Conservation (phyloP, 2,329 filamentous ascomycete genomes). For the Fusarium sp. region DNA sequence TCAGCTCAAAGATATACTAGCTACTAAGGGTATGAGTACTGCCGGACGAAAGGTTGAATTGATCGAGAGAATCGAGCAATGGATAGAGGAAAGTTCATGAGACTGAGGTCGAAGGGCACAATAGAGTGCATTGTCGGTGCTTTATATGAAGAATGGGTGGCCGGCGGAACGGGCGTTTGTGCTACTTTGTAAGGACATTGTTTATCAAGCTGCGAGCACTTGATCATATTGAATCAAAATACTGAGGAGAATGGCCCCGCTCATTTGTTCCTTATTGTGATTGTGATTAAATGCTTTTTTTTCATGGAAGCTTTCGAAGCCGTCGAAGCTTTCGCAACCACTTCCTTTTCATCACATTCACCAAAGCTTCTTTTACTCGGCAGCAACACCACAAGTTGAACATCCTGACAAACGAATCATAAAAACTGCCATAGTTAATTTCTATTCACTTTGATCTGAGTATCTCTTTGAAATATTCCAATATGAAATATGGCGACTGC, state of each 20-base stretch:
- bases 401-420: neutral
- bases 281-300: neutral
- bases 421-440: neutral
- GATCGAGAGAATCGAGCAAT: constrained; percentile 65
- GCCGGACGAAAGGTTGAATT: constrained; percentile 64
- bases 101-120: neutral
- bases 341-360: neutral
- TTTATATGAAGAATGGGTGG: neutral
- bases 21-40: constrained; percentile 58
- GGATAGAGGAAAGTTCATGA: constrained; percentile 59
- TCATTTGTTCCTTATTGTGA: neutral
- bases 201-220: neutral
- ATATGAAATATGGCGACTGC: neutral
- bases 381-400: neutral
- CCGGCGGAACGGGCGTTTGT: constrained; percentile 12
- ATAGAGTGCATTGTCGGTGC: neutral
- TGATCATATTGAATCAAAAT: neutral
- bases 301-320: neutral
- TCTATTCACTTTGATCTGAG: neutral
- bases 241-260: neutral
- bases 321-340: neutral
- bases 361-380: neutral
- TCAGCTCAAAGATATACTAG: constrained; percentile 61
- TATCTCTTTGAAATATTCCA: neutral
- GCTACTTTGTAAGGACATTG: neutral